Percentiles rank a stretch among this genome's conserved stretches.
Evolutionary conservation across 148 eudicot species (phyloP).

Genomic region (Polygonum maritimum): DNA sequence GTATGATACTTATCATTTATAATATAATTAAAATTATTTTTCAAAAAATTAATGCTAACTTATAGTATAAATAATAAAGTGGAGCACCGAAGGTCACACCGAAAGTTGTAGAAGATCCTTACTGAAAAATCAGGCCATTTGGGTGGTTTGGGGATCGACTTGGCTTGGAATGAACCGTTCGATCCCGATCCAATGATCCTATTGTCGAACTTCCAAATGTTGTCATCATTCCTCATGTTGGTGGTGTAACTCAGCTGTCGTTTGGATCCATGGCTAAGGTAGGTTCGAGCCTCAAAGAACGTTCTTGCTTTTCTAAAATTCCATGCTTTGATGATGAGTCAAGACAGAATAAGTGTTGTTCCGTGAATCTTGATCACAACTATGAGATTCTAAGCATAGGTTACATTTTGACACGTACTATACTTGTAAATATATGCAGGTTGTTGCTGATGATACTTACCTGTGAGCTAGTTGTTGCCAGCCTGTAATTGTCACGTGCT

Average conservation of each 20-base stretch:
- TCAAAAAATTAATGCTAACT: no score
- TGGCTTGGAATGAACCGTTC: conserved; percentile 94
- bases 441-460: no score
- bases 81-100: no score
- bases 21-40: no score
- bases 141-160: conserved; percentile 88
- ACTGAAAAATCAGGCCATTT: conserved; percentile 67
- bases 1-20: no score
- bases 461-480: no score
- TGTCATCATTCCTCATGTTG: conserved; percentile 90
- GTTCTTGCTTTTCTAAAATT: no score
- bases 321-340: background rate
- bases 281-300: no score
- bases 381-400: background rate
- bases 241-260: conserved; percentile 72
- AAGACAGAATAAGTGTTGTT: background rate
- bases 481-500: no score
- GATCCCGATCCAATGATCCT: conserved; percentile 77
- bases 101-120: no score
- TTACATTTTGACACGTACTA: background rate
- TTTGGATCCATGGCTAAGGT: conserved; percentile 92
- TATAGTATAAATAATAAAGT: no score
- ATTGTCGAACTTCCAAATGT: conserved; percentile 75
- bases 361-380: background rate
- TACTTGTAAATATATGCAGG: conserved; percentile 28